Evolutionary conservation across 176 grass and related monocot genomes (phyloP).

Genomic region (Rhynchospora tenuis): DNA sequence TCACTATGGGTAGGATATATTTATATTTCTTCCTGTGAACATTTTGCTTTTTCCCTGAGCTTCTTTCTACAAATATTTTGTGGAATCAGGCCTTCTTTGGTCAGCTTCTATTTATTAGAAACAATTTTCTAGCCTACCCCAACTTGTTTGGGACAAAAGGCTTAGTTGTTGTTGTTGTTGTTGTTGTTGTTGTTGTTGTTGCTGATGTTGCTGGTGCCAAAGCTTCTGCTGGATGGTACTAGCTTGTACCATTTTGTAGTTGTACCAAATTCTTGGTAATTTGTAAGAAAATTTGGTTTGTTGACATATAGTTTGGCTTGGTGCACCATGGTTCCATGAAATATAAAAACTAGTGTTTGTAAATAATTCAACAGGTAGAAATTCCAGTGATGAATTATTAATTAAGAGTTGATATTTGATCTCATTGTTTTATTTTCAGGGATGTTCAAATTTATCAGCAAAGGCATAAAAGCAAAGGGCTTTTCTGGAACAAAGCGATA

Average conservation of each 20-base stretch:
- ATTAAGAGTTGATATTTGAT: conserved; percentile 1
- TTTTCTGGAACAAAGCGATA: conserved; percentile 80
- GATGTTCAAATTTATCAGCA: conserved; percentile 97
- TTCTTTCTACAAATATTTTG: background rate
- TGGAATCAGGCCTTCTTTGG: background rate
- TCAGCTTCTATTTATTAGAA: background rate
- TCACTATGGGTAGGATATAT: conserved; percentile 61
- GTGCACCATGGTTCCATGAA: background rate
- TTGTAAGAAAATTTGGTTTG: background rate
- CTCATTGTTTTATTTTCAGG: conserved; percentile 32
- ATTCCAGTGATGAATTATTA: background rate
- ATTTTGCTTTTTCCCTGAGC: background rate
- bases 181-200: no score
- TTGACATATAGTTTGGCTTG: background rate
- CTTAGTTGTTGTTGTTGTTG: no score
- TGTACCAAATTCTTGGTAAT: background rate
- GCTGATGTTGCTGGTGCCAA: background rate
- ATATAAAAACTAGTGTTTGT: background rate
- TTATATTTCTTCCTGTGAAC: background rate
- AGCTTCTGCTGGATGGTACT: background rate
- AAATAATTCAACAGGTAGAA: background rate
- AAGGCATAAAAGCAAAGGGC: conserved; percentile 66
- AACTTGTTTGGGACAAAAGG: no score
- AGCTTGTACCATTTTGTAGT: background rate
- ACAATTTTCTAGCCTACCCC: no score